phyloP scores from a whole-genome alignment of 2,329 filamentous ascomycete species.

The Ramularia endophylla region DNA sequence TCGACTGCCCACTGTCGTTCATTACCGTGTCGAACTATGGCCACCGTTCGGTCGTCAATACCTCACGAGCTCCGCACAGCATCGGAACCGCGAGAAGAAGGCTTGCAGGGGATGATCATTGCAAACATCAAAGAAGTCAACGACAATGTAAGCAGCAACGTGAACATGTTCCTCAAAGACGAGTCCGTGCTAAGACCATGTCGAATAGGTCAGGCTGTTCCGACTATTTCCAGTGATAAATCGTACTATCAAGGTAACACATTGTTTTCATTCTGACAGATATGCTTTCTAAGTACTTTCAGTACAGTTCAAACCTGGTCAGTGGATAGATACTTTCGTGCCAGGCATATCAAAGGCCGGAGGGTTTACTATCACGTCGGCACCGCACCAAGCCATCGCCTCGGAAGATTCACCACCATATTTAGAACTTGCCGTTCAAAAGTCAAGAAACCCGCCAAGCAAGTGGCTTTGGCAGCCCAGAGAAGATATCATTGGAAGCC shows the following conservation, averaged over 20 bases:
- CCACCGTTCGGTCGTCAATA: conserved; percentile 26
- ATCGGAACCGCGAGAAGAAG: conserved; percentile 62
- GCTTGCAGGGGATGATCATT: conserved; percentile 58
- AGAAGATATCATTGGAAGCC: conserved; percentile 51
- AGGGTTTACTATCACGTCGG: conserved; percentile 82
- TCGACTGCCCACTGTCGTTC: too few species aligned
- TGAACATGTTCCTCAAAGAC: too few species aligned
- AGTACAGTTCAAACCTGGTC: conserved; percentile 67
- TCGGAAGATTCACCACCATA: conserved; percentile 38
- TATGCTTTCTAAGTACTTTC: conserved; percentile 12
- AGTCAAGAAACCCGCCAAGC: conserved; percentile 64
- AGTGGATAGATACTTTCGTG: conserved; percentile 82
- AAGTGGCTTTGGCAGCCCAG: conserved; percentile 65
- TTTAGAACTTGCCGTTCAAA: conserved; percentile 73
- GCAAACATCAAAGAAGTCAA: conserved; percentile 60
- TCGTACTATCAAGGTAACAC: conserved; percentile 26
- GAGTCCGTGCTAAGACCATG: too few species aligned
- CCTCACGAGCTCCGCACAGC: conserved; percentile 67
- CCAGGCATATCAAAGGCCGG: conserved; percentile 65
- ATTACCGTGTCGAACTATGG: conserved; percentile 20
- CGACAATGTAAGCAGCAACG: conserved; percentile 42
- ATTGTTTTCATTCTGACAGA: conserved; percentile 2
- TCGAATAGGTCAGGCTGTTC: conserved; percentile 53
- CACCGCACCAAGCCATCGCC: conserved; percentile 46
- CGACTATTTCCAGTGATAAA: conserved; percentile 53